Percentiles rank a stretch among this genome's conserved stretches.
Evolutionary conservation across 106 monocot species (phyloP).

Genomic region (Narthecium ossifragum): DNA sequence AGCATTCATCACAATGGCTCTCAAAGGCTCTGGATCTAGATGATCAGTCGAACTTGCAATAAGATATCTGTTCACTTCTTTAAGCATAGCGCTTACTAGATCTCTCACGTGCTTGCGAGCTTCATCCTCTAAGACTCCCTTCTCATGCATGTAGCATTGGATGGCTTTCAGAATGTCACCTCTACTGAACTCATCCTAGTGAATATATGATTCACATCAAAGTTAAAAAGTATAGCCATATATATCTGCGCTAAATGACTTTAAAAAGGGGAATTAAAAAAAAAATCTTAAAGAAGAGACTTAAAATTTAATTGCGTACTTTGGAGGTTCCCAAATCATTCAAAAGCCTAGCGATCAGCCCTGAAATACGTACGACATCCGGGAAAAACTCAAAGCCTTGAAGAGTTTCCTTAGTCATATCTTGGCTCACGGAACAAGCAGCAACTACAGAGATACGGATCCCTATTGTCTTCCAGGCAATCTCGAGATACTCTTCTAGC

Average conservation of each 20-base stretch:
- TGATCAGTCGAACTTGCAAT: too few species aligned
- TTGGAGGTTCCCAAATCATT: slow-evolving; percentile 27
- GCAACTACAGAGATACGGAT: not conserved
- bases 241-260: not conserved
- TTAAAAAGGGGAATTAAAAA: not conserved
- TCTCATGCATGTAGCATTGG: too few species aligned
- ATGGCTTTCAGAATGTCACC: slow-evolving; percentile 13
- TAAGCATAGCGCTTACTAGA: not conserved
- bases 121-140: slow-evolving; percentile 6
- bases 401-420: slow-evolving; percentile 1
- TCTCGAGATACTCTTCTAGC: slow-evolving; percentile 18
- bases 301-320: not conserved
- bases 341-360: slow-evolving; percentile 7
- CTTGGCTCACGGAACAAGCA: not conserved
- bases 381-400: slow-evolving; percentile 2
- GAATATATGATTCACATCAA: too few species aligned
- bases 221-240: not conserved
- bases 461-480: slow-evolving; percentile 13
- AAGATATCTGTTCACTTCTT: not conserved
- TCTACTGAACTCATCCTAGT: slow-evolving; percentile 6
- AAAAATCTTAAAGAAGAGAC: not conserved
- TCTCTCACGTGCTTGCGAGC: slow-evolving; percentile 12
- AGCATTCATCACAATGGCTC: not conserved
- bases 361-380: not conserved
- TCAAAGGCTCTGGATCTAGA: too few species aligned